Percentiles rank a stretch among this genome's conserved stretches.
These are phyloP conservation scores for Alternaria alternata DNA, from an alignment of 2,329 filamentous ascomycete genomes.

Conservation along the genomic window DNA sequence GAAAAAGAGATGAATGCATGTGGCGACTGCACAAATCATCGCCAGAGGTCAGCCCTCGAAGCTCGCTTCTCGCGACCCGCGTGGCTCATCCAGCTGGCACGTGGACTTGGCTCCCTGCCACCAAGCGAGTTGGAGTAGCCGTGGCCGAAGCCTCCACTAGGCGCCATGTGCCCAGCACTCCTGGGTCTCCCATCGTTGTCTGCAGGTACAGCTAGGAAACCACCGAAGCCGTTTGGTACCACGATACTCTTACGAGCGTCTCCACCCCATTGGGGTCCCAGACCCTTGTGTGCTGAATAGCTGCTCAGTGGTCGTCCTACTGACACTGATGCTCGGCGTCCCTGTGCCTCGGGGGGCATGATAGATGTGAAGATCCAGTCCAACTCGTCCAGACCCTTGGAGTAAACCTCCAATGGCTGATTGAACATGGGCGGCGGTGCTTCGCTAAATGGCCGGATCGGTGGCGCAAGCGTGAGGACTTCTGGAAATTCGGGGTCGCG, in stretches of 20 bases:
- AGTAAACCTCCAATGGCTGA: slow-evolving; percentile 69
- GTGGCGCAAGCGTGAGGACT: slow-evolving; percentile 75
- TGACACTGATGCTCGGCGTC: slow-evolving; percentile 50
- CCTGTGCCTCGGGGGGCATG: slow-evolving; percentile 58
- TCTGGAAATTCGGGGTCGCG: slow-evolving; percentile 85
- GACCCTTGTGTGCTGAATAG: slow-evolving; percentile 56
- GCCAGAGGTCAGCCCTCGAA: slow-evolving; percentile 48
- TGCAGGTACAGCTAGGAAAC: slow-evolving; percentile 69
- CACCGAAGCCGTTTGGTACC: slow-evolving; percentile 73
- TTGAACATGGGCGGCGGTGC: slow-evolving; percentile 54
- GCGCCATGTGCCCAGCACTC: slow-evolving; percentile 41
- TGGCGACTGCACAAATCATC: slow-evolving; percentile 23
- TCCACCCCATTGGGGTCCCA: slow-evolving; percentile 66
- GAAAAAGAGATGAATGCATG: slow-evolving; percentile 2
- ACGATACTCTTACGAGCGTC: slow-evolving; percentile 68
- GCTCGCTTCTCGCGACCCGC: slow-evolving; percentile 44
- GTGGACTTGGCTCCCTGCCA: slow-evolving; percentile 27
- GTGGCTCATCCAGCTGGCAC: slow-evolving; percentile 46
- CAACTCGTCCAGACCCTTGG: slow-evolving; percentile 71
- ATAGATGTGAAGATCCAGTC: slow-evolving; percentile 74
- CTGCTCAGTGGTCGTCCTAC: slow-evolving; percentile 56
- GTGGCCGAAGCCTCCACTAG: slow-evolving; percentile 36
- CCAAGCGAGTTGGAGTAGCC: slow-evolving; percentile 38
- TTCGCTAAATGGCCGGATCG: slow-evolving; percentile 62
- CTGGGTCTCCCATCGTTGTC: slow-evolving; percentile 44